Conservation (phyloP, 805 yeast species). For the Candida ipomoeae region DNA sequence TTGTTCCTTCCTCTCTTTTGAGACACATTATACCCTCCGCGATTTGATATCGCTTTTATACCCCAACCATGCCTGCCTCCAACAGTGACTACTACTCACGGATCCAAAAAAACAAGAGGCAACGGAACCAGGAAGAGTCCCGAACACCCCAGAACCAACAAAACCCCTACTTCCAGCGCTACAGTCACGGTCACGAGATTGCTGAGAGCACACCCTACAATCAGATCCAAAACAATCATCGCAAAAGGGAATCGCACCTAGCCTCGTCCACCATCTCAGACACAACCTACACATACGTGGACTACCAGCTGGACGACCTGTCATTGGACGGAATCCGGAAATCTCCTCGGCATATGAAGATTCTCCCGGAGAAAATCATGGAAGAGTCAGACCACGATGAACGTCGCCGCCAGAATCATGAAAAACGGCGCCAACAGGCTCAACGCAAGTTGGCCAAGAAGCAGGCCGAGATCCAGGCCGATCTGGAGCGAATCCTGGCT, state of each 20-base stretch:
- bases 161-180: constrained; percentile 7
- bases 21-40: neutral
- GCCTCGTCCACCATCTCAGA: constrained; percentile 9
- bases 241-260: constrained; percentile 7
- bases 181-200: constrained; percentile 1
- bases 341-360: constrained; percentile 1
- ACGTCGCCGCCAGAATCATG: neutral
- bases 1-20: neutral
- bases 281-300: constrained; percentile 16
- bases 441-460: constrained; percentile 1
- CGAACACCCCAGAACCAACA: constrained; percentile 1
- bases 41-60: neutral
- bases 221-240: constrained; percentile 4
- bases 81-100: constrained; percentile 12
- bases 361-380: neutral
- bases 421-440: neutral
- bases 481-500: neutral
- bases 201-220: constrained; percentile 3
- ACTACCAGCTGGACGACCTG: constrained; percentile 10
- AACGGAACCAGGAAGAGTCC: neutral
- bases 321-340: constrained; percentile 4
- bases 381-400: constrained; percentile 1
- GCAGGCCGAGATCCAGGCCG: neutral
- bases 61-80: constrained; percentile 6
- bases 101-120: constrained; percentile 1